Percentiles rank a stretch among this genome's conserved stretches.
Evolutionary conservation across 1,284 basidiomycete species (phyloP).

Genomic region (Ustilago shanxiensis): DNA sequence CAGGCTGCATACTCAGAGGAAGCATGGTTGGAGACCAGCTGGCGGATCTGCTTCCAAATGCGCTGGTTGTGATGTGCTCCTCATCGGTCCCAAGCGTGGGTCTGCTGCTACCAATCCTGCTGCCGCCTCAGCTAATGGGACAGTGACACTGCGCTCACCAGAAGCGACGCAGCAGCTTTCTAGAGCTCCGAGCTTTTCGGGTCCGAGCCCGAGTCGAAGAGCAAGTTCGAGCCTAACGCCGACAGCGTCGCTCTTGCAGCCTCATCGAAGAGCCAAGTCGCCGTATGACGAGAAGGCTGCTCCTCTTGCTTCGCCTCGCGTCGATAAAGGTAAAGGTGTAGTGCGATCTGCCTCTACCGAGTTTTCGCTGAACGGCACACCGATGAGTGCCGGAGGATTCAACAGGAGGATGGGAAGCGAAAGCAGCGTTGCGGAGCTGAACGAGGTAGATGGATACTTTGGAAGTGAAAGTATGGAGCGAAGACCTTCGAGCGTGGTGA

Average conservation of each 20-base stretch:
- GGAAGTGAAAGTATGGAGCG: conserved; percentile 1
- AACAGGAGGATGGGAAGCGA: conserved; percentile 15
- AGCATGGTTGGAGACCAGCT: conserved; percentile 70
- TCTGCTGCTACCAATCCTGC: not conserved
- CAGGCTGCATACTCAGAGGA: conserved; percentile 66
- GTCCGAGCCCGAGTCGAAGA: conserved; percentile 1
- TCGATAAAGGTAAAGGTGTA: conserved; percentile 53
- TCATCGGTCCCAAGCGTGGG: conserved; percentile 32
- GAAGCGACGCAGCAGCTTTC: not conserved
- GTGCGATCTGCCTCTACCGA: conserved; percentile 36
- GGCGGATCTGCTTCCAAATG: conserved; percentile 23
- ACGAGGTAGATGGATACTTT: conserved; percentile 44
- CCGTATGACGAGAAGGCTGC: conserved; percentile 55
- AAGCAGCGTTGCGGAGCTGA: conserved; percentile 1
- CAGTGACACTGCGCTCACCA: conserved; percentile 12
- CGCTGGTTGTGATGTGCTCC: conserved; percentile 24
- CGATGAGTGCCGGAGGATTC: not conserved
- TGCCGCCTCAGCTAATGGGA: not conserved
- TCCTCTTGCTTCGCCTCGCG: conserved; percentile 42
- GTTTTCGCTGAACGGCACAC: conserved; percentile 6
- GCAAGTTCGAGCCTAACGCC: conserved; percentile 28
- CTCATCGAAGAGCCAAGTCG: conserved; percentile 32
- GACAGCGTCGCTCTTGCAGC: conserved; percentile 21
- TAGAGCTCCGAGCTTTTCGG: conserved; percentile 18
- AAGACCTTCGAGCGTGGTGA: conserved; percentile 13